Base-by-base conservation (phyloP, 129 eudicot genomes). In the Scalesia atractyloides region DNA sequence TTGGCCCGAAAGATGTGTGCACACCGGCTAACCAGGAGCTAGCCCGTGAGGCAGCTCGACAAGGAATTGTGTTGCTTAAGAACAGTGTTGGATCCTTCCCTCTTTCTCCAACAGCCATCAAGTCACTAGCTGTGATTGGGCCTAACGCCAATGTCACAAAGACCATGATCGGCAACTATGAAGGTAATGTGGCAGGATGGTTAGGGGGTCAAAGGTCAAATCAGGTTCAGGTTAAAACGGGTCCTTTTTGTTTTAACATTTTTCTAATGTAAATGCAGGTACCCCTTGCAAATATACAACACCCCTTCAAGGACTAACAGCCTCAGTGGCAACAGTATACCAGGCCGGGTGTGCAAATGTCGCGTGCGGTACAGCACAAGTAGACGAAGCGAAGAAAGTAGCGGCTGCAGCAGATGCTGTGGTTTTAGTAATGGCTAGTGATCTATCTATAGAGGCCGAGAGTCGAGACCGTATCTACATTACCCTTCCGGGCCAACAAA, bases 31-130 rank as follows among this genome's bases (percentile, higher is more conserved):
- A 86, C 84, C 99, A 85, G 54, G 97, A 86, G 69, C 86, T 95
- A 3, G 99, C 99, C 12, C 94, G 89, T 30, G 97, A 95, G 71
- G 99, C 92, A 4, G 99, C 99, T 13, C 86, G 99, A 51, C 96
- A 95, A 72, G 99, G 99, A 57, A 84, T 88, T 16, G 99, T 90
- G 62, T 78, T 95, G 74, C 99, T 95, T 54, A 90, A 95, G 82
- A 90, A 95, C 81, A 74, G 33, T 24, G 48, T 53, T 3, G 88
- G 86, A 13, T 82, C 94, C 11, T 70, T 95, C 9, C 99, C 99
- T n/a, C 84, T 95, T 30, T 86, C 96, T 10, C 75, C 89, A 6
- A 76, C 92, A 13, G 18, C 82, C 79, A 84, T 91, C 70, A 95
- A 90, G 80, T 86, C 96, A 20, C 71, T 95, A 24, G 99, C 99